phyloP scores from a whole-genome alignment of 129 eudicot species.

The Daucus carota region DH1_v3.0 NC_030387.2:20387001-20387500 shows the following conservation, averaged over 20 bases:
- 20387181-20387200: background rate
- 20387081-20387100: background rate
- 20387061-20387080: too few relatives aligned
- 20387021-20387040: too few relatives aligned
- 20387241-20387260: background rate
- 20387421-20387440: background rate
- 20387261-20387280: background rate
- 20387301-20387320: background rate
- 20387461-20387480: conserved; percentile 53
- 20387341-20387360: background rate
- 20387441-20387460: conserved; percentile 27
- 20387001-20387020: background rate
- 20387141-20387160: background rate
- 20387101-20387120: background rate
- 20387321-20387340: background rate
- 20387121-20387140: too few relatives aligned
- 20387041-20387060: too few relatives aligned
- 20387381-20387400: background rate
- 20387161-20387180: background rate
- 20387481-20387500: conserved; percentile 60
- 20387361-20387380: too few relatives aligned
- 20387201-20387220: background rate
- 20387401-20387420: background rate
- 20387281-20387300: background rate
- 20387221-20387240: too few relatives aligned